Evolutionary conservation across 768 basidiomycete species (phyloP), one percentile per base, ranked within the genome.

Genomic region (Trametes cubensis): DNA sequence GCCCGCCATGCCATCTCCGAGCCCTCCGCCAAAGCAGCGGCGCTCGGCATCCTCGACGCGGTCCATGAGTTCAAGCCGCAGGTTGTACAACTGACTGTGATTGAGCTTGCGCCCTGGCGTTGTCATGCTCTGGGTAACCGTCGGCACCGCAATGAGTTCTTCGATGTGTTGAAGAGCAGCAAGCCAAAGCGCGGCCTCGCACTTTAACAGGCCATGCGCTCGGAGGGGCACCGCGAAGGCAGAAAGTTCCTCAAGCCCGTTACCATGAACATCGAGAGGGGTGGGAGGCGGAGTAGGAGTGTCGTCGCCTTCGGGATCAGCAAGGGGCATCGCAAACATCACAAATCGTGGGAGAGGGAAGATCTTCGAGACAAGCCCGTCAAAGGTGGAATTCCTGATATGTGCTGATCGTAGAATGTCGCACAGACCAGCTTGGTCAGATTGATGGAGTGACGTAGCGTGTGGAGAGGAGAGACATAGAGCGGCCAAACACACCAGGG

Each of bases 161-260:
- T 85, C 84, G 55, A 84, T 73, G 60, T 80, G 75, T 41, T 72
- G 75, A 23, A 85, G 79, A 6, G 79, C 79, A 57, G 81, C 82
- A 17, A 78, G 76, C 80, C 81, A 85, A 23, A 85, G 66, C 10
- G 82, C 82, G 10, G 83, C 81, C 55, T 84, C 82, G 18, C 83
- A 74, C 7, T 65, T 72, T 7, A 76, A 73, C 17, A 84, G 67
- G 20, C 69, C 69, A 44, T 76, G 72, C 0, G 68, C 69, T 20
- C 72, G 70, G 17, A 86, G 69, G 13, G 68, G 57, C 3, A 57
- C 62, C 0, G 74, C 75, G 38, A 71, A 73, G 25, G 51, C 49
- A 2, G 66, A 53, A 28, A 74, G 50, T 51, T 78, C 44, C 26
- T 74, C 69, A 2, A 70, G 42, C 62, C 64, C 51, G 23, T 28